Evolutionary conservation across 495 filamentous ascomycete genomes (phyloP).

Genomic region (Filosporella fistucella): DNA sequence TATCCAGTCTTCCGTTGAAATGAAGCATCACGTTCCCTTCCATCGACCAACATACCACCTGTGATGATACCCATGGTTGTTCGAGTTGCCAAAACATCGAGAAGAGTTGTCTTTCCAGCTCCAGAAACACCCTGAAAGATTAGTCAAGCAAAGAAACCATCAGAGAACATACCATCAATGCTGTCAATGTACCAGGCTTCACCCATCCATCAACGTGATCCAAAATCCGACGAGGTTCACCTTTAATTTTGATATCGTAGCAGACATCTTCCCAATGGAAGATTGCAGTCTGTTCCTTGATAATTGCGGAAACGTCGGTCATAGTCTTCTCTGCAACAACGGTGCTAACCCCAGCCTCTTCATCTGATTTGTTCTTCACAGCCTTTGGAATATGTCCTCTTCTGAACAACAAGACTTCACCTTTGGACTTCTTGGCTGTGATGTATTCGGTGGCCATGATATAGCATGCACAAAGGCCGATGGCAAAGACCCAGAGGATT

Average conservation of each 20-base stretch:
- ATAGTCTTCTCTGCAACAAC: slow-evolving; percentile 28
- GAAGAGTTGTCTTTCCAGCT: slow-evolving; percentile 68
- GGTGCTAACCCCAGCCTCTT: slow-evolving; percentile 26
- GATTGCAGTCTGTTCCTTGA: slow-evolving; percentile 58
- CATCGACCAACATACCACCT: slow-evolving; percentile 82
- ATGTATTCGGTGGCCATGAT: slow-evolving; percentile 71
- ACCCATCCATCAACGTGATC: slow-evolving; percentile 86
- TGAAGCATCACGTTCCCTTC: slow-evolving; percentile 62
- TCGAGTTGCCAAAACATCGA: slow-evolving; percentile 68
- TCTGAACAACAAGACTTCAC: slow-evolving; percentile 82
- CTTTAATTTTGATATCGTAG: slow-evolving; percentile 86
- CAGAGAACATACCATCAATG: slow-evolving; percentile 53
- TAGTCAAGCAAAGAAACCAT: not conserved
- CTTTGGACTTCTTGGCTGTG: slow-evolving; percentile 76
- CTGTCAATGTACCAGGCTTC: slow-evolving; percentile 82
- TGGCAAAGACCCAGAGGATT: slow-evolving; percentile 67
- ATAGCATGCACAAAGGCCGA: slow-evolving; percentile 61
- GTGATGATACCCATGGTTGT: slow-evolving; percentile 80
- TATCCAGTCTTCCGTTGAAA: slow-evolving; percentile 94
- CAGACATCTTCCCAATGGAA: slow-evolving; percentile 83
- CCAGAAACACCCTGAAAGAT: slow-evolving; percentile 50
- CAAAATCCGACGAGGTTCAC: slow-evolving; percentile 63
- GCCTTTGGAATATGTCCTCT: slow-evolving; percentile 37
- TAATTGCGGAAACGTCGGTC: slow-evolving; percentile 32
- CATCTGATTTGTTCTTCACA: slow-evolving; percentile 34